Evolutionary conservation across 2,329 filamentous ascomycete species (phyloP).

Genomic region (Sporothrix schenckii): DNA sequence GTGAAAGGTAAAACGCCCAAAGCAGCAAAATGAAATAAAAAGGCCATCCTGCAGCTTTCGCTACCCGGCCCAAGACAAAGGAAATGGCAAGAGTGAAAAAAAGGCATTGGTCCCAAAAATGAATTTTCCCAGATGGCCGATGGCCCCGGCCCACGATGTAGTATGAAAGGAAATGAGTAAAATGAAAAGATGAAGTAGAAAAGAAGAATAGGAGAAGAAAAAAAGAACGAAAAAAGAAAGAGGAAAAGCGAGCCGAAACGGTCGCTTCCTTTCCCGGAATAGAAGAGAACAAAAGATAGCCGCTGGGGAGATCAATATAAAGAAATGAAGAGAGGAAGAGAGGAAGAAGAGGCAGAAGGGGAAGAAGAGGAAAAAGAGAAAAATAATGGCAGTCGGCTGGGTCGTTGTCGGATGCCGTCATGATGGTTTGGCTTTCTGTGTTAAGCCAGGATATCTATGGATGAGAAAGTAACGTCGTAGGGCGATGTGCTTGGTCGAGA

Average conservation of each 20-base stretch:
- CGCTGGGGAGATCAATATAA: neutral
- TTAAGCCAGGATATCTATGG: neutral
- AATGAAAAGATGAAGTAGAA: neutral
- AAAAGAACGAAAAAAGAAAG: neutral
- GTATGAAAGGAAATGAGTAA: too few species aligned
- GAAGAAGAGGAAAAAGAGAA: neutral
- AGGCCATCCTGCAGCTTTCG: neutral
- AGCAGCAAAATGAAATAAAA: neutral
- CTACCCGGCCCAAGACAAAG: constrained; percentile 4
- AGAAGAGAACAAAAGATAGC: neutral
- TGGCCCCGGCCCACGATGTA: neutral
- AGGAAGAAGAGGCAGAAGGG: neutral
- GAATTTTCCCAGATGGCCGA: neutral
- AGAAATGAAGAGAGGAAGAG: neutral
- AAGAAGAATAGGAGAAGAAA: neutral
- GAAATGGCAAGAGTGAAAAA: neutral
- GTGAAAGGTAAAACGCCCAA: too few species aligned
- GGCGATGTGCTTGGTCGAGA: neutral
- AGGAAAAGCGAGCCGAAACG: neutral
- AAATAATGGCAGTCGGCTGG: neutral
- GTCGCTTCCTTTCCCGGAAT: constrained; percentile 12
- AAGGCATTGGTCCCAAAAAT: neutral
- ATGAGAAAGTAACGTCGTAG: neutral
- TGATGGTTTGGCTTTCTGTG: neutral
- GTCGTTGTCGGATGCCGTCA: neutral